Conservation (phyloP, 352 stramenopile species). For the Phytopythium boreale region DNA sequence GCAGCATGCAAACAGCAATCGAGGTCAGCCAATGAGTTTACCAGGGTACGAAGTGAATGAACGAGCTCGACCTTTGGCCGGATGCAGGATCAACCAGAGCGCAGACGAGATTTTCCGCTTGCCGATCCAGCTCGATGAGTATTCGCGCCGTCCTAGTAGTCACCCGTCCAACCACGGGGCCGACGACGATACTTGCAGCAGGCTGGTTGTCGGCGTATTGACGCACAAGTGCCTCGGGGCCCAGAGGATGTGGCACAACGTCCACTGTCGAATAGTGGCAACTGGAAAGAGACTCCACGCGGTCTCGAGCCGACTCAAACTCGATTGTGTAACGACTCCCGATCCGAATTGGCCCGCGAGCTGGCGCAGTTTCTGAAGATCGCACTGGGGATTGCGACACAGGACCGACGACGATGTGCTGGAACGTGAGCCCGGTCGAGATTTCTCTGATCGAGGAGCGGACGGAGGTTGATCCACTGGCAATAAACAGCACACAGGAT, state of each 20-base stretch:
- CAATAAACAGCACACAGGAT: slow-evolving; percentile 43
- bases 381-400: slow-evolving; percentile 17
- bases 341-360: not conserved
- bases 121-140: slow-evolving; percentile 57
- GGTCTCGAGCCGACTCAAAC: not conserved
- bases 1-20: not conserved
- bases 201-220: slow-evolving; percentile 36
- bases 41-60: not conserved
- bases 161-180: slow-evolving; percentile 60
- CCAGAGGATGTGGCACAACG: slow-evolving; percentile 40
- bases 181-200: slow-evolving; percentile 44
- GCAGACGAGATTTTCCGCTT: slow-evolving; percentile 32
- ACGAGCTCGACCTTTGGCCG: slow-evolving; percentile 22
- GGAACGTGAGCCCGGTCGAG: slow-evolving; percentile 20
- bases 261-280: slow-evolving; percentile 47
- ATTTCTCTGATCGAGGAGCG: slow-evolving; percentile 34
- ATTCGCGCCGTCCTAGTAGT: slow-evolving; percentile 51
- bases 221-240: slow-evolving; percentile 23
- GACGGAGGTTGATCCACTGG: slow-evolving; percentile 25
- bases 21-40: not conserved
- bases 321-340: slow-evolving; percentile 1
- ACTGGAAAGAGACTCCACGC: not conserved
- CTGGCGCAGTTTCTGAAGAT: not conserved
- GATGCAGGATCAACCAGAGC: slow-evolving; percentile 31
- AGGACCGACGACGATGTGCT: slow-evolving; percentile 49